These are phyloP conservation scores for Blastobotrys aristatus DNA, from an alignment of 1,139 yeast genomes.

Conservation along the genomic window DNA sequence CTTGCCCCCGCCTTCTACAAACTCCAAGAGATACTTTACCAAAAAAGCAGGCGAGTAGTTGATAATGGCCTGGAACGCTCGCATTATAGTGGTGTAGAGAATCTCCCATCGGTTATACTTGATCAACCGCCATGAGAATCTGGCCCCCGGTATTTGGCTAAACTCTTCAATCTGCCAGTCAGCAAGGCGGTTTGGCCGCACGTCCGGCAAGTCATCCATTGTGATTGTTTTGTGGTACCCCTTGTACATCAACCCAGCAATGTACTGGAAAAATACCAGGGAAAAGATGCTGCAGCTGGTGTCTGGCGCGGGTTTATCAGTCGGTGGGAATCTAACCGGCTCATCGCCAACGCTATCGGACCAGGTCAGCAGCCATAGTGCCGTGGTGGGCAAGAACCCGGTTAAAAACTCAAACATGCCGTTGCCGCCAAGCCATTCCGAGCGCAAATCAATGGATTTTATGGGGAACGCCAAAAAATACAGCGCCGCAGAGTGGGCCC, in stretches of 20 bases:
- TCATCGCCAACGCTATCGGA: conserved; percentile 7
- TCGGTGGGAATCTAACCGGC: no score
- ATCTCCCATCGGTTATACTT: background rate
- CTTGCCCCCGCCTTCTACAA: conserved; percentile 3
- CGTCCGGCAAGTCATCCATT: background rate
- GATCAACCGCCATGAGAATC: background rate
- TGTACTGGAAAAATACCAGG: background rate
- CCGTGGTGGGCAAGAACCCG: background rate
- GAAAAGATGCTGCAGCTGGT: background rate
- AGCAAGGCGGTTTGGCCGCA: background rate
- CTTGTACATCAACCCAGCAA: background rate
- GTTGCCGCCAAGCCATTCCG: background rate
- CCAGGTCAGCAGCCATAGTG: conserved; percentile 1
- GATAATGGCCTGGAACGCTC: background rate
- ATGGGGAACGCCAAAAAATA: background rate
- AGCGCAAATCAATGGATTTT: background rate
- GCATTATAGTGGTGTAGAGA: background rate
- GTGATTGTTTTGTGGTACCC: background rate
- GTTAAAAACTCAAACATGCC: background rate
- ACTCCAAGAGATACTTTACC: conserved; percentile 9
- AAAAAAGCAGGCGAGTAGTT: background rate
- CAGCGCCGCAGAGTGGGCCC: conserved; percentile 3
- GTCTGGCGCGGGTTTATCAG: no score
- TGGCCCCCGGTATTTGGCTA: background rate
- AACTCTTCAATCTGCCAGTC: background rate